Percentiles rank a stretch among this genome's conserved stretches.
Evolutionary conservation across 768 basidiomycete genomes (phyloP).

Genomic region (Boletus eberwhitei): DNA sequence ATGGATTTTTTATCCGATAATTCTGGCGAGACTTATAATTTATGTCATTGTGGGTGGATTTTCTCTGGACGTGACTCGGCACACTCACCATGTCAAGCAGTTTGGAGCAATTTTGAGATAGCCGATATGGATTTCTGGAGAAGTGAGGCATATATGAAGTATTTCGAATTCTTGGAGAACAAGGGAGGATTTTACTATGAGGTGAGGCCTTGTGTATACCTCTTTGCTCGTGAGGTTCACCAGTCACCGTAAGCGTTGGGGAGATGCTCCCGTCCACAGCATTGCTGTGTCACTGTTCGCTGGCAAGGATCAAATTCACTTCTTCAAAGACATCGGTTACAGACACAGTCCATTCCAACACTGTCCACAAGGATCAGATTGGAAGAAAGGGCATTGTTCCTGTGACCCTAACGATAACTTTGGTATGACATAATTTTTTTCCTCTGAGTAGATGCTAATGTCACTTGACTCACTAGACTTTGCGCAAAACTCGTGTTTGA

Average conservation of each 20-base stretch:
- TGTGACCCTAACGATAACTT: slow-evolving; percentile 75
- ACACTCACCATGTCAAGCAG: slow-evolving; percentile 34
- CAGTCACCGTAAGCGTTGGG: slow-evolving; percentile 63
- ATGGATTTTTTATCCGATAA: slow-evolving; percentile 67
- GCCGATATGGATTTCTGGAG: slow-evolving; percentile 83
- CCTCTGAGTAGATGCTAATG: slow-evolving; percentile 3
- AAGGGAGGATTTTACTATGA: slow-evolving; percentile 90
- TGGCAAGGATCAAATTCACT: slow-evolving; percentile 86
- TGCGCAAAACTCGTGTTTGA: slow-evolving; percentile 28
- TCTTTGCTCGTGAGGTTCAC: slow-evolving; percentile 2
- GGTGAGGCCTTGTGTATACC: slow-evolving; percentile 32
- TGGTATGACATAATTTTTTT: slow-evolving; percentile 41
- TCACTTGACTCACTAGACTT: slow-evolving; percentile 16
- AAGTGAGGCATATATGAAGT: slow-evolving; percentile 74
- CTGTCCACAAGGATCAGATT: slow-evolving; percentile 75
- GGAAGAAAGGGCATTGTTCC: slow-evolving; percentile 81
- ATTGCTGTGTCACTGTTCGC: slow-evolving; percentile 91
- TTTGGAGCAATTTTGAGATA: slow-evolving; percentile 96
- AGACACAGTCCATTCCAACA: slow-evolving; percentile 93
- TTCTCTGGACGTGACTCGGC: not conserved
- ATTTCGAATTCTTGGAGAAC: slow-evolving; percentile 77
- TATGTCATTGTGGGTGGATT: slow-evolving; percentile 54
- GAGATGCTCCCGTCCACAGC: slow-evolving; percentile 89
- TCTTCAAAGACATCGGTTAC: slow-evolving; percentile 94
- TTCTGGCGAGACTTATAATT: slow-evolving; percentile 59